Base-by-base conservation (phyloP, 2,329 filamentous ascomycete species). In the Colletotrichum lindemuthianum region DNA sequence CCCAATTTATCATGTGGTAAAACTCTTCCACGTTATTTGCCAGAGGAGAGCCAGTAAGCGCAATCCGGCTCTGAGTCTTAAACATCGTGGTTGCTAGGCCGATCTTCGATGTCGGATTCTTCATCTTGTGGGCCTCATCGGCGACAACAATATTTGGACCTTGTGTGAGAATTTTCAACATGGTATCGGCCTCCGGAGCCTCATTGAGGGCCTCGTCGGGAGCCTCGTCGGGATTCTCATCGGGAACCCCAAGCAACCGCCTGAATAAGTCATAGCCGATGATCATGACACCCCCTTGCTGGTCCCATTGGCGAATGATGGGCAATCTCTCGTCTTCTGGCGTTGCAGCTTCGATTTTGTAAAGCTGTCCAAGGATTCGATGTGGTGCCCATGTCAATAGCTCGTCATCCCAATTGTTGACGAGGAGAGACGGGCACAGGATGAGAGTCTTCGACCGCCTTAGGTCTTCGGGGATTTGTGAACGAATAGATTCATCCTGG, bases 21-120 rank as follows among this genome's bases (percentile, higher is more conserved):
- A 97, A 97, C 70, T 97, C 94, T 34, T 85, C 80, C 0, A 97
- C 87, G 55, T 92, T 91, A 72, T 97, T 97, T 5, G 92, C 89
- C 55, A 97, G 80, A 1, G 94, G 94, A 0, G 93, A 95, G 1
- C 93, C 94, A 1, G 93, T 97, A 66, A 97, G 81, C 6, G 93
- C 94, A 68, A 97, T 91, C 10, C 93, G 88, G 65, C 84, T 89
- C 58, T 80, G 86, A 0, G 93, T 91, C 65, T 75, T 81, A 72
- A 97, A 90, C 10, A 79, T 75, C 2, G 79, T 78, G 16, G 89
- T 86, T 6, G 85, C 82, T 41, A 75, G 68, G 47, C 88, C 80
- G 39, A 90, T 78, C 16, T 81, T 76, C 0, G 88, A 81, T 0
- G 72, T 74, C 0, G 80, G 76, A 67, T 92, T 93, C 76, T 96